These are phyloP conservation scores for Tremella fuciformis DNA, from an alignment of 768 basidiomycete genomes.

Conservation along the genomic window DNA sequence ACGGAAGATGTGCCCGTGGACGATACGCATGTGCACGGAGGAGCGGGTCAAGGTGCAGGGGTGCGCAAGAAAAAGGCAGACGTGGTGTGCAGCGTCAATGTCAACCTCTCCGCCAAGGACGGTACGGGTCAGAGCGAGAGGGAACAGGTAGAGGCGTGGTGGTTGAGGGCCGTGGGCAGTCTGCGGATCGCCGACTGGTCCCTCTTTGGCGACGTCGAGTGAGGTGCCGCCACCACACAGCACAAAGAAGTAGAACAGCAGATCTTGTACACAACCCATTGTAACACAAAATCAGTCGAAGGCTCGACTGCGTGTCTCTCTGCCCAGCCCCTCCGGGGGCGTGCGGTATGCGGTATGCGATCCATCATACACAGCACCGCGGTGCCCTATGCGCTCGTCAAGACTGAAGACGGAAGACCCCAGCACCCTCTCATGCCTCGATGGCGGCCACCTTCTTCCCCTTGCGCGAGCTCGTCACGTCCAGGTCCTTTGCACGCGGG, in stretches of 20 bases:
- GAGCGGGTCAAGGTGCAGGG: neutral
- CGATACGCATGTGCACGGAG: neutral
- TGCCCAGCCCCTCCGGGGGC: neutral
- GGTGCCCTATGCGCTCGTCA: slow-evolving; percentile 9
- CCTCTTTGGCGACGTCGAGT: slow-evolving; percentile 59
- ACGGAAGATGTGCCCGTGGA: neutral
- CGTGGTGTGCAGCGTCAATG: slow-evolving; percentile 78
- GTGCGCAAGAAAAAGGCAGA: slow-evolving; percentile 63
- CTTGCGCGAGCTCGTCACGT: slow-evolving; percentile 53
- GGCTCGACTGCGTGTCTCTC: too few relatives aligned
- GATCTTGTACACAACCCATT: too few relatives aligned
- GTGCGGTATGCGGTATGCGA: slow-evolving; percentile 20
- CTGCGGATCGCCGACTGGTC: slow-evolving; percentile 66
- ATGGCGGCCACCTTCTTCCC: slow-evolving; percentile 50
- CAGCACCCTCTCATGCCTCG: slow-evolving; percentile 41
- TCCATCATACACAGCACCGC: slow-evolving; percentile 36
- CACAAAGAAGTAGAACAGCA: too few relatives aligned
- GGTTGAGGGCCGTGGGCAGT: slow-evolving; percentile 62
- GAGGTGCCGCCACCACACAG: neutral
- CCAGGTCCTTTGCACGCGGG: slow-evolving; percentile 85
- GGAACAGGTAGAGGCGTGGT: slow-evolving; percentile 53
- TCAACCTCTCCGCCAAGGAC: slow-evolving; percentile 39
- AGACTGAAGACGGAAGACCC: slow-evolving; percentile 7
- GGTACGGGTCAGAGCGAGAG: slow-evolving; percentile 54
- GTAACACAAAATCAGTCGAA: too few relatives aligned